phyloP scores from a whole-genome alignment of 768 basidiomycete genomes.

The Calocera viscosa region DNA sequence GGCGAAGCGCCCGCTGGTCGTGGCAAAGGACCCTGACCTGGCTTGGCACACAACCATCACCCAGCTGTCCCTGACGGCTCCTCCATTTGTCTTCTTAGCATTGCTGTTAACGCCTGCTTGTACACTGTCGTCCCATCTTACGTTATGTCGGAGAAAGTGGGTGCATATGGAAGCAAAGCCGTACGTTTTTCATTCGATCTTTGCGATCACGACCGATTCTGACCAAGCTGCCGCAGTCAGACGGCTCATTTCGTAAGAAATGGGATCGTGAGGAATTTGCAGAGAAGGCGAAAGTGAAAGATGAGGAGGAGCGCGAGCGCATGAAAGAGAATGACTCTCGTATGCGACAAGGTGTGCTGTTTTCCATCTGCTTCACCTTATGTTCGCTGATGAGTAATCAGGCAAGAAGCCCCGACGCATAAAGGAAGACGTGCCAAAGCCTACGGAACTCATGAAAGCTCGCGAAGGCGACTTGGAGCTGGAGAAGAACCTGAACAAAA shows the following conservation, averaged over 20 bases:
- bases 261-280: conserved; percentile 91
- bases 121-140: too few species aligned
- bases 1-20: background rate
- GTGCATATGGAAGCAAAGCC: conserved; percentile 22
- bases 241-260: conserved; percentile 44
- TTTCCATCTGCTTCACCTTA: background rate
- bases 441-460: conserved; percentile 84
- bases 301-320: conserved; percentile 63
- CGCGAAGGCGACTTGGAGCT: conserved; percentile 76
- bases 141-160: conserved; percentile 19
- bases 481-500: conserved; percentile 91
- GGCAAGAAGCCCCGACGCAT: conserved; percentile 67
- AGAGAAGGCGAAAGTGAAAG: conserved; percentile 69
- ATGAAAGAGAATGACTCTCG: conserved; percentile 80
- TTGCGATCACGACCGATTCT: too few species aligned
- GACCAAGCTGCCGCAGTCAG: background rate
- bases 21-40: background rate
- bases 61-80: too few species aligned
- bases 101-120: too few species aligned
- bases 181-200: conserved; percentile 1
- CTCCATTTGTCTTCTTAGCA: too few species aligned
- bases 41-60: too few species aligned
- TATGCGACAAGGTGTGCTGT: conserved; percentile 58
- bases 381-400: conserved; percentile 22
- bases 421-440: conserved; percentile 71